Evolutionary conservation across 305 asterid genomes (phyloP), one percentile per base, ranked within the genome.

Genomic region (Plantago coronopus): DNA sequence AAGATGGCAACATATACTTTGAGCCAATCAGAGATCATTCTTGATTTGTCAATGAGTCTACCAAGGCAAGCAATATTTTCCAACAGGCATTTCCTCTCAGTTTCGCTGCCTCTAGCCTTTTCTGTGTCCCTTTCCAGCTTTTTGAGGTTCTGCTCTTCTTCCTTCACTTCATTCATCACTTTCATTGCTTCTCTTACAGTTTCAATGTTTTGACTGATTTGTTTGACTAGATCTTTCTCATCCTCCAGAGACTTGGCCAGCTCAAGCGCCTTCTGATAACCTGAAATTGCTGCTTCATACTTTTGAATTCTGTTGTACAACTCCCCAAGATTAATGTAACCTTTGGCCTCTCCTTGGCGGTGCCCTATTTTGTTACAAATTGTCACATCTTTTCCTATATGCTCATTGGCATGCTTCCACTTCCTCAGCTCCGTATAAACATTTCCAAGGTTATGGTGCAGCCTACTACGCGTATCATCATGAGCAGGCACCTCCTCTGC

Each of bases 331-430:
- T 87, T 94, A 50, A 94, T 65, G 67, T 74, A 90, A 54, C 99
- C 99, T 73, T 94, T 90, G 17, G 99, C 97, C 78, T 94, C 96
- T 68, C 99, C 99, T 80, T 90, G 97, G 66, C 75, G 46, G 63
- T 90, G 99, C 40, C 84, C 83, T 62, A 94, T 94, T 58, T 55
- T 72, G 61, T 75, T 75, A 65, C 97, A 94, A 63, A 90, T 87
- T 45, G 51, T 14, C 61, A 90, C 77, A 72, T 94, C 96, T 69
- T 86, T 83, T 69, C 64, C 75, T 57, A 90, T 87, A 76, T 90
- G 96, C 42, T 78, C 76, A 29, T 57, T 64, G 50, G 97, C 99
- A 48, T 70, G 74, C 47, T 74, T 76, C 99, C 97, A 90, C 59
- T 72, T 75, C 81, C 96, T 90, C 59, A 90, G 75, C 71, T 84